phyloP scores from a whole-genome alignment of 1,284 basidiomycete genomes.

The Testicularia cyperi region DNA sequence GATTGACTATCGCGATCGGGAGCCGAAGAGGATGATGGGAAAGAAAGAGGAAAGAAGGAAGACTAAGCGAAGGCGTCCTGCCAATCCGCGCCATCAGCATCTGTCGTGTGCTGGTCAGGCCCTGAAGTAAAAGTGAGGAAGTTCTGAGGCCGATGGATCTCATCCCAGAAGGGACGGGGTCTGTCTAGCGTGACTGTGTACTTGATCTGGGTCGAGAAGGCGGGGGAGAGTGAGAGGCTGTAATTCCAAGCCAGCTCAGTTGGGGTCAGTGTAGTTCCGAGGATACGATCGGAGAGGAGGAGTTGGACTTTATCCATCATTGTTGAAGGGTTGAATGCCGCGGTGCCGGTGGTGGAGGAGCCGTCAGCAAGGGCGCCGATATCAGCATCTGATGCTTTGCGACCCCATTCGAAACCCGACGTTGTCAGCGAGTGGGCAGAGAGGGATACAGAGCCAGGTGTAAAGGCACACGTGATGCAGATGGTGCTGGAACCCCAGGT shows the following conservation, averaged over 20 bases:
- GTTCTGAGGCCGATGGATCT: slow-evolving; percentile 75
- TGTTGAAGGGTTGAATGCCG: slow-evolving; percentile 78
- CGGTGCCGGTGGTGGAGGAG: slow-evolving; percentile 50
- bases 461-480: slow-evolving; percentile 92
- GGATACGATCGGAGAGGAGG: slow-evolving; percentile 76
- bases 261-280: slow-evolving; percentile 57
- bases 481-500: slow-evolving; percentile 93
- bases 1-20: no score
- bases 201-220: slow-evolving; percentile 81
- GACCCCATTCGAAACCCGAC: slow-evolving; percentile 95
- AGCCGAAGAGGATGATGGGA: no score
- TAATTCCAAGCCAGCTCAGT: slow-evolving; percentile 52
- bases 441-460: slow-evolving; percentile 92
- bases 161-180: slow-evolving; percentile 91
- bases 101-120: slow-evolving; percentile 13
- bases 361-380: slow-evolving; percentile 73
- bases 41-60: neutral
- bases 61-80: slow-evolving; percentile 51
- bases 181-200: slow-evolving; percentile 88
- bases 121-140: slow-evolving; percentile 56
- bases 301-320: slow-evolving; percentile 98
- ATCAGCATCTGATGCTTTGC: slow-evolving; percentile 80
- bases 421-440: slow-evolving; percentile 87
- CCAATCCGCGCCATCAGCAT: slow-evolving; percentile 43
- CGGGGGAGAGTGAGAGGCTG: slow-evolving; percentile 70